phyloP scores from a whole-genome alignment of 176 grass and related monocot species.

The Oropetium thomaeum region DNA sequence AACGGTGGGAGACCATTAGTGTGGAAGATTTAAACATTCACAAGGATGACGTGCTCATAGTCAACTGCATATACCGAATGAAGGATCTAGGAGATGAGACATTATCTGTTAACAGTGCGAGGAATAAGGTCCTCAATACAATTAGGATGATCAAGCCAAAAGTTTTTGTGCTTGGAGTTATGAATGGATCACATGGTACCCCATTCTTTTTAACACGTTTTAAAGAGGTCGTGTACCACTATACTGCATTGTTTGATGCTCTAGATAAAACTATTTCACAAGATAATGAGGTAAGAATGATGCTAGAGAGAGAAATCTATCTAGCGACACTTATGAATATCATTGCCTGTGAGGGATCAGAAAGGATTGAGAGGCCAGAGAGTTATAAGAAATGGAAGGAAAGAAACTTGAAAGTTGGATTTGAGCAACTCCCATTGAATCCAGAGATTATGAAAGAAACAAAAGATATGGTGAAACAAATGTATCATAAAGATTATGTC shows the following conservation, averaged over 20 bases:
- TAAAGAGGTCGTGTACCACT: constrained; percentile 37
- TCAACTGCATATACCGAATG: constrained; percentile 31
- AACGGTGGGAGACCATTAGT: constrained; percentile 57
- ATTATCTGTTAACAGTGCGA: constrained; percentile 21
- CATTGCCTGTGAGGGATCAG: constrained; percentile 37
- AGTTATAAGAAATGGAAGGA: constrained; percentile 33
- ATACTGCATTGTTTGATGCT: constrained; percentile 27
- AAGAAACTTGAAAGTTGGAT: constrained; percentile 7
- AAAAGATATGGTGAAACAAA: background rate
- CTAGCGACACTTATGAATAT: constrained; percentile 15
- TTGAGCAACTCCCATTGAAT: constrained; percentile 40
- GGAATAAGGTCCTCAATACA: constrained; percentile 30
- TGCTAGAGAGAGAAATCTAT: constrained; percentile 19
- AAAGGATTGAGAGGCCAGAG: constrained; percentile 38
- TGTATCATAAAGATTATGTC: constrained; percentile 30
- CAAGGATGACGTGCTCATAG: constrained; percentile 30
- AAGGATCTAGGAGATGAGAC: constrained; percentile 40
- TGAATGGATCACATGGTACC: constrained; percentile 33
- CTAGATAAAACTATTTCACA: constrained; percentile 18
- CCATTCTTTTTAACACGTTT: constrained; percentile 43
- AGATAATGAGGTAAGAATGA: constrained; percentile 29
- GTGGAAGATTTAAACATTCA: constrained; percentile 27
- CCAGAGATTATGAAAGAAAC: background rate
- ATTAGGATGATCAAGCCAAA: constrained; percentile 35
- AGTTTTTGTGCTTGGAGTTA: constrained; percentile 23